Evolutionary conservation across 495 filamentous ascomycete genomes (phyloP).

Genomic region (Penicillium subrubescens): DNA sequence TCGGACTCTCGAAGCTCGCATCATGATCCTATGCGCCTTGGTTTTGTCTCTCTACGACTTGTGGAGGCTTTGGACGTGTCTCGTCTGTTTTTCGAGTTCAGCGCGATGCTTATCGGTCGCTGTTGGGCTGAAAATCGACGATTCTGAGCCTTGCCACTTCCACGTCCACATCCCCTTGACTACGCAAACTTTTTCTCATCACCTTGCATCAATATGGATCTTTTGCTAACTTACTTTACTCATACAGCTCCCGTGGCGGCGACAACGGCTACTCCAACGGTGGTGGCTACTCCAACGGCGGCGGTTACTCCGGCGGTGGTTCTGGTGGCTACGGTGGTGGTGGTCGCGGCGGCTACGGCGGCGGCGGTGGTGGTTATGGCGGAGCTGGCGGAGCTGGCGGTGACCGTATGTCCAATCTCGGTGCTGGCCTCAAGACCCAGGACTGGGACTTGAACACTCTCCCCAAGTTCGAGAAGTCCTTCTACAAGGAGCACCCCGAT

Average conservation of each 20-base stretch:
- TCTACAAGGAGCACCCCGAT: slow-evolving; percentile 91
- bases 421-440: slow-evolving; percentile 80
- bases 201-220: not conserved
- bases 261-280: slow-evolving; percentile 49
- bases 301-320: slow-evolving; percentile 43
- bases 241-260: slow-evolving; percentile 44
- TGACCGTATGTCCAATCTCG: slow-evolving; percentile 93
- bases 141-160: not conserved
- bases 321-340: slow-evolving; percentile 37
- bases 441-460: slow-evolving; percentile 78
- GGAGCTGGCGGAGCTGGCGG: slow-evolving; percentile 56
- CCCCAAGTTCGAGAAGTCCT: slow-evolving; percentile 98
- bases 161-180: not conserved
- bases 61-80: not conserved
- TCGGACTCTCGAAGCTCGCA: not conserved
- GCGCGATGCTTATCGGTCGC: not conserved
- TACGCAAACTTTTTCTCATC: not conserved
- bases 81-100: not conserved
- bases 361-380: slow-evolving; percentile 55
- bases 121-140: not conserved
- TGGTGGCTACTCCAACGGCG: slow-evolving; percentile 29
- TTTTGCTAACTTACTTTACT: slow-evolving; percentile 23
- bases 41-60: not conserved
- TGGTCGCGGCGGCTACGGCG: slow-evolving; percentile 40
- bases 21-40: not conserved